These are phyloP conservation scores for Emiliania huxleyi DNA, from an alignment of 78 protist species.

Conservation along the genomic window DNA sequence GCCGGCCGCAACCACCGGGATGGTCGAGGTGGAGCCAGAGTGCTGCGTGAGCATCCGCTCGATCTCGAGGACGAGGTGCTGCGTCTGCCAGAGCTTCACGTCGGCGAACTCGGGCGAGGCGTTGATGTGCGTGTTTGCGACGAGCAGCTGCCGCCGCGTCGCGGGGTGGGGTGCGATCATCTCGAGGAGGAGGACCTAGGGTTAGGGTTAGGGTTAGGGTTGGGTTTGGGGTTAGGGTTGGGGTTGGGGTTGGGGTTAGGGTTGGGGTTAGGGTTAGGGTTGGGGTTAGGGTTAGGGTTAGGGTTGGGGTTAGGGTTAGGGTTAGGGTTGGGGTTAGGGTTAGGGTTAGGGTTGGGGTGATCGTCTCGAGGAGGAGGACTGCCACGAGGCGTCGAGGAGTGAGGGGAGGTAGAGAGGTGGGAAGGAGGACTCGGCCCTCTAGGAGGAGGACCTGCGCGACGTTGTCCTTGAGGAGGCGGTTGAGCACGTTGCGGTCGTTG, in stretches of 20 bases:
- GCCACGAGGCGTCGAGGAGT: too few species aligned
- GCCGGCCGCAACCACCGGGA: not conserved
- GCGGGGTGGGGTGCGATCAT: not conserved
- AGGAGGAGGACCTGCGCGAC: constrained; percentile 9
- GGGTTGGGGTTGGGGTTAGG: too few species aligned
- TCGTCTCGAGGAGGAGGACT: too few species aligned
- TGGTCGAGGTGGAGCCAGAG: not conserved
- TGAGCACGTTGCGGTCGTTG: not conserved
- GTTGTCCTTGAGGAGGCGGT: constrained; percentile 30
- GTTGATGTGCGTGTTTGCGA: constrained; percentile 31
- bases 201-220: too few species aligned
- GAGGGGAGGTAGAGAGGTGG: too few species aligned
- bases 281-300: too few species aligned
- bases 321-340: too few species aligned
- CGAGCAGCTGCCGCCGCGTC: not conserved
- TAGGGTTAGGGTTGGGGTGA: too few species aligned
- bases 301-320: too few species aligned
- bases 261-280: too few species aligned
- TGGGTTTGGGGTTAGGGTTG: too few species aligned
- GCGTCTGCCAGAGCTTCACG: constrained; percentile 33
- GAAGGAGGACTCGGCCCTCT: too few species aligned
- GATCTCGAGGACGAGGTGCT: not conserved
- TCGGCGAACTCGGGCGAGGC: constrained; percentile 20
- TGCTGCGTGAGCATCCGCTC: not conserved
- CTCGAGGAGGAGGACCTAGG: constrained; percentile 1